These are phyloP conservation scores for Westerdykella aurantiaca DNA, from an alignment of 2,329 filamentous ascomycete species.

Conservation along the genomic window DNA sequence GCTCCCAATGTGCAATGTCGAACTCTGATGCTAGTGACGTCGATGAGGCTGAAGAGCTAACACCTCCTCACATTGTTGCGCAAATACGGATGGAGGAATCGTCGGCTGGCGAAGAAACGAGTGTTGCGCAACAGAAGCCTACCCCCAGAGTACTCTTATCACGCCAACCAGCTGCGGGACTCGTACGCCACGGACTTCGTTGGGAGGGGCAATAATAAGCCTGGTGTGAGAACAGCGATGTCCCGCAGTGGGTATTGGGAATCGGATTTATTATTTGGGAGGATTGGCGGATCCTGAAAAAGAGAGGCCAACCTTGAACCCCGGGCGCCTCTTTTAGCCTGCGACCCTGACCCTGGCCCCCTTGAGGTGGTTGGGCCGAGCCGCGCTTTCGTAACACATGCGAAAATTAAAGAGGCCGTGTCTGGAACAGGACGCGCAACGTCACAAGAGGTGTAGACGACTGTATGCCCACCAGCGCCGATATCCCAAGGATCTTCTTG, in stretches of 20 bases:
- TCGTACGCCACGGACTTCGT: neutral
- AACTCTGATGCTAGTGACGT: constrained; percentile 9
- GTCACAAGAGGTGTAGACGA: too few species aligned
- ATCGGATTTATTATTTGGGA: constrained; percentile 4
- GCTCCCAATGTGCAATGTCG: neutral
- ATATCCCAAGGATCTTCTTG: too few species aligned
- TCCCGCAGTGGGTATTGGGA: constrained; percentile 5
- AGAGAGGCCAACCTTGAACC: constrained; percentile 1
- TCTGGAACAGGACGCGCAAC: too few species aligned
- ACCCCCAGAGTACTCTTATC: too few species aligned
- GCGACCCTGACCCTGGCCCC: neutral
- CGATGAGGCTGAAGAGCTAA: constrained; percentile 8
- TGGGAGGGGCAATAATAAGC: constrained; percentile 5
- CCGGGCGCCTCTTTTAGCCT: constrained; percentile 5
- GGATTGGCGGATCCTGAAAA: constrained; percentile 8
- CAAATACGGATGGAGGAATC: neutral
- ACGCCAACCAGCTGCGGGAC: constrained; percentile 2
- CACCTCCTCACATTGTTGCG: constrained; percentile 10
- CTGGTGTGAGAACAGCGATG: neutral
- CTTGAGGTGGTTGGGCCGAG: too few species aligned
- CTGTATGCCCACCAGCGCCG: too few species aligned
- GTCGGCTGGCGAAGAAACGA: neutral
- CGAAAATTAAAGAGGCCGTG: too few species aligned
- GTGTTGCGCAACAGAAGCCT: too few species aligned
- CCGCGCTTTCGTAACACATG: too few species aligned